Percentiles rank a stretch among this genome's conserved stretches.
phyloP scores from a whole-genome alignment of 1,139 yeast genomes.

The Blastobotrys petasosporus region DNA sequence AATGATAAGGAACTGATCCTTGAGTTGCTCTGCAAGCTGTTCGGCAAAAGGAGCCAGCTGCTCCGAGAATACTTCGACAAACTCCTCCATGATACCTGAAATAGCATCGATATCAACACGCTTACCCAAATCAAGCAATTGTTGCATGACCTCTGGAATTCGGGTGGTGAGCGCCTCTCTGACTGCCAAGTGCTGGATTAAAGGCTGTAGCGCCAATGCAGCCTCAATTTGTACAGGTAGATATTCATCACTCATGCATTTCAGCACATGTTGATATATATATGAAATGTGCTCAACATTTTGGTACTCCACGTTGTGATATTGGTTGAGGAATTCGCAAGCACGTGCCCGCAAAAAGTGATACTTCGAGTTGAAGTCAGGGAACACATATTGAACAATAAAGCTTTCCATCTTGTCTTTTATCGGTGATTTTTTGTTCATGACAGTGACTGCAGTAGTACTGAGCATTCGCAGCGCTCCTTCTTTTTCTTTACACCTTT shows the following conservation, averaged over 20 bases:
- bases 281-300: conserved; percentile 45
- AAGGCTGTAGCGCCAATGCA: conserved; percentile 79
- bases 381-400: conserved; percentile 57
- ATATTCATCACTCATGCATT: conserved; percentile 49
- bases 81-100: conserved; percentile 90
- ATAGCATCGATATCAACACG: conserved; percentile 83
- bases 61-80: conserved; percentile 82
- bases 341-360: conserved; percentile 83
- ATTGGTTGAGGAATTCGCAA: conserved; percentile 67
- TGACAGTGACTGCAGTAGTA: conserved; percentile 55
- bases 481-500: conserved; percentile 66
- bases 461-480: conserved; percentile 79
- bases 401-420: conserved; percentile 63
- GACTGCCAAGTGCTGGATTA: conserved; percentile 59
- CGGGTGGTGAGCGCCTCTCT: conserved; percentile 59
- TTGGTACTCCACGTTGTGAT: conserved; percentile 57
- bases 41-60: conserved; percentile 93
- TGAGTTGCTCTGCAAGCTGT: conserved; percentile 72
- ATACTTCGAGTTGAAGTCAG: conserved; percentile 58
- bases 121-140: conserved; percentile 65
- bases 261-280: conserved; percentile 62
- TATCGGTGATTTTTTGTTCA: conserved; percentile 53
- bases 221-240: conserved; percentile 82
- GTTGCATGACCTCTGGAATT: conserved; percentile 79
- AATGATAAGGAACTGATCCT: conserved; percentile 72